Evolutionary conservation across 2,329 filamentous ascomycete species (phyloP).

Genomic region (Cladophialophora bantiana): DNA sequence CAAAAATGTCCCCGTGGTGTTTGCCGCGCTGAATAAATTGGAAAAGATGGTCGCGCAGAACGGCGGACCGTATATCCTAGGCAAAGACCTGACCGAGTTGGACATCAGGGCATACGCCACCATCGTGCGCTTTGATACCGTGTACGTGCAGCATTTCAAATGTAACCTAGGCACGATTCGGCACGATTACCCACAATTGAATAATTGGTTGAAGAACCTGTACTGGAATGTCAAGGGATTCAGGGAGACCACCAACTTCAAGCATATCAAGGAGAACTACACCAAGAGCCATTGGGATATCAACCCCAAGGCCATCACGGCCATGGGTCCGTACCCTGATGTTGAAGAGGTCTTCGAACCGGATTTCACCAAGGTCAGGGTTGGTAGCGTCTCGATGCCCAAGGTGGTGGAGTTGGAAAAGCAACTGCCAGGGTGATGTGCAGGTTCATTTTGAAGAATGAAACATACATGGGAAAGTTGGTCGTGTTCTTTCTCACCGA

Average conservation of each 20-base stretch:
- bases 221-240: conserved; percentile 65
- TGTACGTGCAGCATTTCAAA: conserved; percentile 73
- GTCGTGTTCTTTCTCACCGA: conserved; percentile 4
- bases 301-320: conserved; percentile 69
- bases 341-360: conserved; percentile 60
- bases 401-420: conserved; percentile 38
- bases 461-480: background rate
- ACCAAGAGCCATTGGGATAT: conserved; percentile 67
- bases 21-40: conserved; percentile 66
- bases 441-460: background rate
- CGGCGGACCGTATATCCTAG: conserved; percentile 64
- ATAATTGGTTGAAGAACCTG: conserved; percentile 66
- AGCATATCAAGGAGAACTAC: conserved; percentile 73
- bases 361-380: conserved; percentile 57
- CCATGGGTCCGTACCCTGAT: conserved; percentile 66
- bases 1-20: conserved; percentile 61
- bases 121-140: conserved; percentile 65
- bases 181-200: conserved; percentile 65
- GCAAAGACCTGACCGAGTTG: conserved; percentile 63
- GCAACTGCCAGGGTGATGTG: conserved; percentile 24
- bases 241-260: conserved; percentile 67
- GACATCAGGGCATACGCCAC: conserved; percentile 66
- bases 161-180: conserved; percentile 68
- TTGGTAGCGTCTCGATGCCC: conserved; percentile 53
- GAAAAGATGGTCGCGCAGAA: conserved; percentile 57